These are phyloP conservation scores for Thinopyrum elongatum DNA, from an alignment of 176 grass and related monocot species.

Conservation along the genomic window DNA sequence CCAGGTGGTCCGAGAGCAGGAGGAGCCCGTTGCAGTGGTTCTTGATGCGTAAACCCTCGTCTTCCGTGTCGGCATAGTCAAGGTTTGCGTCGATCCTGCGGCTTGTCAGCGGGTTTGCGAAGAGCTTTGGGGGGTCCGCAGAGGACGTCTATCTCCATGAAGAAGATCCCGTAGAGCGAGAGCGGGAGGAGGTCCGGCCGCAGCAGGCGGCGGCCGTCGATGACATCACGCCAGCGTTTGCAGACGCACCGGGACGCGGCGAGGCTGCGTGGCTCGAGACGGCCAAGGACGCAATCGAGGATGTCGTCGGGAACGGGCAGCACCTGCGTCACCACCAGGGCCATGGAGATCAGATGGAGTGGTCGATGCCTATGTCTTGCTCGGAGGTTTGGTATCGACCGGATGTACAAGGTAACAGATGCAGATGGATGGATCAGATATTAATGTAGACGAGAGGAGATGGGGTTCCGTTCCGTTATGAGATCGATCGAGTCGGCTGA, in stretches of 20 bases:
- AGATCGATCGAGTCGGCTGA: too few species aligned
- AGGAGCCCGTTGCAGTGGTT: neutral
- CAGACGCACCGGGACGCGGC: neutral
- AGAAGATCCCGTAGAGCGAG: neutral
- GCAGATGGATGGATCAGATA: too few species aligned
- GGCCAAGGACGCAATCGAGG: neutral
- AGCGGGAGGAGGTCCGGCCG: neutral
- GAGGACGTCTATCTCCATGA: neutral
- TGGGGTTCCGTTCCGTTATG: too few species aligned
- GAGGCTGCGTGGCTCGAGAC: neutral
- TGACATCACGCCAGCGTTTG: neutral
- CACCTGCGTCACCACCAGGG: too few species aligned
- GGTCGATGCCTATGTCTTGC: too few species aligned
- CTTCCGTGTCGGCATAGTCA: neutral
- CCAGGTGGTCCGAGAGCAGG: neutral
- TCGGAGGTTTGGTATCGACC: too few species aligned
- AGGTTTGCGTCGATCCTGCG: neutral
- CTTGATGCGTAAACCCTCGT: neutral
- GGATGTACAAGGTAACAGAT: too few species aligned
- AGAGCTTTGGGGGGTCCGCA: neutral
- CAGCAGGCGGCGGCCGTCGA: neutral
- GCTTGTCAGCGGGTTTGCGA: neutral
- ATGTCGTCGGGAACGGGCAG: constrained; percentile 1
- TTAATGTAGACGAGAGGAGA: too few species aligned
- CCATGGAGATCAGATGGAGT: too few species aligned